Percentiles rank a stretch among this genome's conserved stretches.
These are phyloP conservation scores for Amniculicola lignicola DNA, from an alignment of 495 filamentous ascomycete species.

Conservation along the genomic window DNA sequence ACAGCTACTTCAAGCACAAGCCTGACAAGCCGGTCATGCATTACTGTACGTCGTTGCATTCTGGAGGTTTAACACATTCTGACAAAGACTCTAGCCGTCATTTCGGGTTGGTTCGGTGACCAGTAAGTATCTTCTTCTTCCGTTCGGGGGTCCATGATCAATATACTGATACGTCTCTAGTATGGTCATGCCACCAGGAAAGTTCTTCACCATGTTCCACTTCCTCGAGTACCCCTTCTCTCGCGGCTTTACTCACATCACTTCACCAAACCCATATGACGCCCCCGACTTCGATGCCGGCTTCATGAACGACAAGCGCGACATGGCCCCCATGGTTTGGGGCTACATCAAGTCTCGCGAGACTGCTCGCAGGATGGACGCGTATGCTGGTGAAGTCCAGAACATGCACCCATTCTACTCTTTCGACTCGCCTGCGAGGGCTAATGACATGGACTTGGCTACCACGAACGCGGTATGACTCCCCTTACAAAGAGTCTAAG, in stretches of 20 bases:
- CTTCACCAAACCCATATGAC: constrained; percentile 67
- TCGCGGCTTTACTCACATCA: constrained; percentile 69
- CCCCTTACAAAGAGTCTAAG: not conserved
- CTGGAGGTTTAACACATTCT: not conserved
- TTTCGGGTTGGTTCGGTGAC: constrained; percentile 42
- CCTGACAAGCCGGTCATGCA: constrained; percentile 88
- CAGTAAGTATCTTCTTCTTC: not conserved
- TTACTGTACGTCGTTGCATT: constrained; percentile 36
- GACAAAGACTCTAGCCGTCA: constrained; percentile 24
- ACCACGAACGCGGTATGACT: constrained; percentile 57
- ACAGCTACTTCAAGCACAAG: constrained; percentile 80
- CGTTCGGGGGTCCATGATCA: not conserved
- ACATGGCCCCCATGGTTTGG: constrained; percentile 84
- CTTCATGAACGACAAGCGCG: constrained; percentile 81
- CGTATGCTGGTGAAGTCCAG: constrained; percentile 68
- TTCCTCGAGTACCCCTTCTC: constrained; percentile 83
- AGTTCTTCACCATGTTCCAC: constrained; percentile 87
- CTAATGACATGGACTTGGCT: constrained; percentile 68
- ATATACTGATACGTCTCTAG: constrained; percentile 8
- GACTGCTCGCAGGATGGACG: constrained; percentile 72
- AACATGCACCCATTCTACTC: constrained; percentile 60
- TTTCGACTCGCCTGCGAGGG: constrained; percentile 63
- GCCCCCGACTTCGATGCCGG: constrained; percentile 76
- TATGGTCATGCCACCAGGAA: constrained; percentile 60
- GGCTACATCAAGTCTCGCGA: constrained; percentile 83